These are phyloP conservation scores for Trichosporon ovoides DNA, from an alignment of 1,284 basidiomycete species.

Conservation along the genomic window DNA sequence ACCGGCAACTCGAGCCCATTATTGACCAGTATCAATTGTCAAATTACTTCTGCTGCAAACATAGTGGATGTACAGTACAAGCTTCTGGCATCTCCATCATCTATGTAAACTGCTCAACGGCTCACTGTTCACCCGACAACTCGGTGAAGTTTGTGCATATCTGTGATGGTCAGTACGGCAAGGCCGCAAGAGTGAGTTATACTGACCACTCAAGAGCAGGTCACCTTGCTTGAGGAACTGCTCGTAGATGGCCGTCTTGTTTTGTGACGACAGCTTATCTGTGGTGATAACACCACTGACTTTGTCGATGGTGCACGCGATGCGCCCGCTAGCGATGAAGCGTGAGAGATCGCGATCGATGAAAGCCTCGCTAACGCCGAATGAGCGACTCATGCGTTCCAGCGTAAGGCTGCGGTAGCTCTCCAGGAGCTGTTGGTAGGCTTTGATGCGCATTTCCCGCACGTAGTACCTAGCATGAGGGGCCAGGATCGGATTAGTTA, in stretches of 20 bases:
- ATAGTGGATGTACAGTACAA: no score
- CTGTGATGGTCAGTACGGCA: slow-evolving; percentile 21
- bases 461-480: slow-evolving; percentile 88
- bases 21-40: no score
- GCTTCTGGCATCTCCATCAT: no score
- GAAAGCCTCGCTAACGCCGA: slow-evolving; percentile 84
- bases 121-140: slow-evolving; percentile 38
- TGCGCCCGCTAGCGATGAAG: slow-evolving; percentile 84
- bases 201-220: slow-evolving; percentile 64
- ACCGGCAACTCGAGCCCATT: no score
- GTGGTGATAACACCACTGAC: slow-evolving; percentile 91
- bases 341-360: slow-evolving; percentile 85
- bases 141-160: slow-evolving; percentile 48
- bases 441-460: slow-evolving; percentile 93
- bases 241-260: slow-evolving; percentile 85
- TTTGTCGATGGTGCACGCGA: slow-evolving; percentile 90
- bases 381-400: slow-evolving; percentile 77
- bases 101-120: no score
- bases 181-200: background rate
- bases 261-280: slow-evolving; percentile 67
- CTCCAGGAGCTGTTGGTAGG: slow-evolving; percentile 87
- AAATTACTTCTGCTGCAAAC: no score
- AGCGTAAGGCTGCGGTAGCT: slow-evolving; percentile 86
- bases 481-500: slow-evolving; percentile 77
- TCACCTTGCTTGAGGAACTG: slow-evolving; percentile 84